Base-by-base conservation (phyloP, 139 green algal genomes). In the Limnomonas spitsbergensis region DNA sequence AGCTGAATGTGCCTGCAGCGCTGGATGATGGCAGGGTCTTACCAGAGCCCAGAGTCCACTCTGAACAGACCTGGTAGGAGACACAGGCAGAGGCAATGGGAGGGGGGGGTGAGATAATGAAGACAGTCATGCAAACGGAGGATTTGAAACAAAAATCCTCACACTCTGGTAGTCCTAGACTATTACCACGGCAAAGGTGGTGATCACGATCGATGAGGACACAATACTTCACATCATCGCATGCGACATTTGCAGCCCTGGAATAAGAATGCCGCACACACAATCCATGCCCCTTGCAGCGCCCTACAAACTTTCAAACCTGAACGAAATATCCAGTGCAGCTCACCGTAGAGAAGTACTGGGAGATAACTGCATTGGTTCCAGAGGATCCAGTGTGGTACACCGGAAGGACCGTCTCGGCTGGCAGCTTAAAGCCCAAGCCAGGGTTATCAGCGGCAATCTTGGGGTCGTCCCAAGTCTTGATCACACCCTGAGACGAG, bases 31-130 rank as follows among this genome's bases (percentile, higher is more conserved):
- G 4, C 7, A 82, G 39, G 20, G 42, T 36, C 61, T 73, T 53
- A 9, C 81, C 81, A 24, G 81, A 82, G 36, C 81, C 81, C n/a
- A 85, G 76, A 7, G 54, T 71, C 81, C 81, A 85, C 29, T 6
- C 53, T 42, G 74, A 34, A 47, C 73, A 79, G 1, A 36, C 73
- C 14, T 52, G 47, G 24, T 29, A 61, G 14, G 20, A 29, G 47
- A 14, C 47, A 61, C 20, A n/a, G n/a, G n/a, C n/a, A n/a, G n/a
- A n/a, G n/a, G n/a, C n/a, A n/a, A n/a, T n/a, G n/a, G n/a, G n/a
- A n/a, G n/a, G n/a, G n/a, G n/a, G n/a, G n/a, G n/a, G n/a, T n/a
- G n/a, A 20, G 20, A 20, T 61, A 14, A 61, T 61, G 47, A 61
- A 61, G 47, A 20, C 20, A 61, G 20, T 61, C 20, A 20, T 61